A percentile compares a stretch with the other conserved stretches of the same genome.
Evolutionary conservation across 2,329 filamentous ascomycete genomes (phyloP).

Genomic region (Fusarium nelsonii): DNA sequence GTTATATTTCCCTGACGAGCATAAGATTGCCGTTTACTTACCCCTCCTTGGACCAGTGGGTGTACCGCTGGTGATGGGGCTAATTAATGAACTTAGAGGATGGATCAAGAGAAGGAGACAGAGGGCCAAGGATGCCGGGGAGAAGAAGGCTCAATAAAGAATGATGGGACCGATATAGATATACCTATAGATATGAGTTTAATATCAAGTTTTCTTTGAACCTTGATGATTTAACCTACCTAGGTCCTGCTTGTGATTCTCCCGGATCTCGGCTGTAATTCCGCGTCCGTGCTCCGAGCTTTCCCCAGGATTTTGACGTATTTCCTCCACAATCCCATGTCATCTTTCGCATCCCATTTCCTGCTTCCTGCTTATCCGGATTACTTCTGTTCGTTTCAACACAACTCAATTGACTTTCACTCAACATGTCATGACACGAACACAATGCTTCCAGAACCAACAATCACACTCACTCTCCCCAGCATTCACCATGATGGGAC

Average conservation of each 20-base stretch:
- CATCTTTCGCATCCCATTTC: slow-evolving; percentile 1
- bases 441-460: slow-evolving; percentile 68
- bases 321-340: slow-evolving; percentile 20
- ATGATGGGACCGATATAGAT: slow-evolving; percentile 8
- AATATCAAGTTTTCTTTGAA: slow-evolving; percentile 10
- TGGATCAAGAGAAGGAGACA: slow-evolving; percentile 64
- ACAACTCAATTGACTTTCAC: slow-evolving; percentile 4
- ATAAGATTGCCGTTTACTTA: slow-evolving; percentile 96
- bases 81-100: slow-evolving; percentile 82
- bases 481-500: slow-evolving; percentile 81
- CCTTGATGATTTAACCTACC: no score
- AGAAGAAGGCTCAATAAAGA: slow-evolving; percentile 54
- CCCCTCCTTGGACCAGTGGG: slow-evolving; percentile 91
- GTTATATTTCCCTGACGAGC: slow-evolving; percentile 98
- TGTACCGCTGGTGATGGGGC: slow-evolving; percentile 86
- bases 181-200: slow-evolving; percentile 30
- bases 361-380: slow-evolving; percentile 4
- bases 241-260: slow-evolving; percentile 4
- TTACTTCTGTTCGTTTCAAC: neutral
- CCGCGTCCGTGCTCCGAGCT: slow-evolving; percentile 31
- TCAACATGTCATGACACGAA: slow-evolving; percentile 40
- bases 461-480: slow-evolving; percentile 80
- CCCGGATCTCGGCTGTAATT: slow-evolving; percentile 22
- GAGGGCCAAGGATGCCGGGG: slow-evolving; percentile 55
- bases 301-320: slow-evolving; percentile 32